phyloP scores from a whole-genome alignment of 2,329 filamentous ascomycete species.

The Ophiocordyceps australis region DNA sequence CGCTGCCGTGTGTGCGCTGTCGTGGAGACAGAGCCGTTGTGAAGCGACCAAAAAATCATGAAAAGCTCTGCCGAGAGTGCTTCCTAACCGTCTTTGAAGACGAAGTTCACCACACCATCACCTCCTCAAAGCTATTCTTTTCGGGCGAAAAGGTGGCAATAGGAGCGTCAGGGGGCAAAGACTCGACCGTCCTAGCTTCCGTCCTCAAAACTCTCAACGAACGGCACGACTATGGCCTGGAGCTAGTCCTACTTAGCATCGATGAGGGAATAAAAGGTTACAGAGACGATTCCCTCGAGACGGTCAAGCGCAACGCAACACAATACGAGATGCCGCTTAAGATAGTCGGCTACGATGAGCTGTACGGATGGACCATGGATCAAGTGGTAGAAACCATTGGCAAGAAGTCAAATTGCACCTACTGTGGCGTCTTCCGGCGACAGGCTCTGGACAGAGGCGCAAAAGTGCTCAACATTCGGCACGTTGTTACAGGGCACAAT shows the following conservation, averaged over 20 bases:
- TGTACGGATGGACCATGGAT: constrained; percentile 99
- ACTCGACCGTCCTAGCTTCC: constrained; percentile 88
- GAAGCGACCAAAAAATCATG: constrained; percentile 83
- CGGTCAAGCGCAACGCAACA: constrained; percentile 79
- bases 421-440: constrained; percentile 88
- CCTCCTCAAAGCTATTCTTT: constrained; percentile 59
- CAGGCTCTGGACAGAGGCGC: constrained; percentile 89
- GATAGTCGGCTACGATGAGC: constrained; percentile 80
- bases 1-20: constrained; percentile 60
- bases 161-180: constrained; percentile 91
- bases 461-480: constrained; percentile 68
- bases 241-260: constrained; percentile 76
- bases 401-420: constrained; percentile 98
- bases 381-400: constrained; percentile 92
- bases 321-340: constrained; percentile 87
- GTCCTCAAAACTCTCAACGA: constrained; percentile 92
- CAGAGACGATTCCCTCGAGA: constrained; percentile 87
- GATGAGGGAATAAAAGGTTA: constrained; percentile 98
- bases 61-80: constrained; percentile 80
- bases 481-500: constrained; percentile 95
- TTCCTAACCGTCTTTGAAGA: constrained; percentile 80
- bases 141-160: constrained; percentile 81
- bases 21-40: constrained; percentile 65
- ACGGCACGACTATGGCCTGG: constrained; percentile 67
- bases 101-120: constrained; percentile 88